These are phyloP conservation scores for Boletus huronensis DNA, from an alignment of 768 basidiomycete genomes.

Conservation along the genomic window DNA sequence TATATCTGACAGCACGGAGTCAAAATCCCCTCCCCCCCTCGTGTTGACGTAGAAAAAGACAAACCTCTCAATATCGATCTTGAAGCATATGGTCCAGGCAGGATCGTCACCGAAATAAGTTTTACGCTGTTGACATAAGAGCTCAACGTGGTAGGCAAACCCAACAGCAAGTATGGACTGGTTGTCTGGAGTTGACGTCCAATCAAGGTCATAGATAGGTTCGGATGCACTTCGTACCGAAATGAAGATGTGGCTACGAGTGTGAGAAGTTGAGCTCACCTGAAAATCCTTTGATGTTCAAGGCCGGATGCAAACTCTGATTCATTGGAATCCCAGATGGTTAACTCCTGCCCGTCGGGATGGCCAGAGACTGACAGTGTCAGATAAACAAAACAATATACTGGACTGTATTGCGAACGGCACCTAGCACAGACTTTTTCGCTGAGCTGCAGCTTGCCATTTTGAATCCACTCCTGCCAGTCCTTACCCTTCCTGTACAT, in stretches of 20 bases:
- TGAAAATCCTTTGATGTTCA: slow-evolving; percentile 64
- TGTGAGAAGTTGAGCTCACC: slow-evolving; percentile 37
- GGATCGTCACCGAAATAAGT: slow-evolving; percentile 84
- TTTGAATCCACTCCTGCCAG: slow-evolving; percentile 59
- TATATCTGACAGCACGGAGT: slow-evolving; percentile 46
- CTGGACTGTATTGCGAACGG: slow-evolving; percentile 22
- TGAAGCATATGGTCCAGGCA: slow-evolving; percentile 72
- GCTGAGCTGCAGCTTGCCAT: slow-evolving; percentile 85
- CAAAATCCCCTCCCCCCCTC: slow-evolving; percentile 1
- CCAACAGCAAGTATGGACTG: slow-evolving; percentile 92
- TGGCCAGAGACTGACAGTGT: slow-evolving; percentile 52
- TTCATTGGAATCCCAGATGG: slow-evolving; percentile 95
- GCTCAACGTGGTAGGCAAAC: slow-evolving; percentile 69
- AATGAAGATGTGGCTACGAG: background rate
- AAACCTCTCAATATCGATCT: slow-evolving; percentile 67
- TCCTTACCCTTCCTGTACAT: slow-evolving; percentile 71
- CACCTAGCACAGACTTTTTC: slow-evolving; percentile 88
- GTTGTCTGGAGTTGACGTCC: slow-evolving; percentile 87
- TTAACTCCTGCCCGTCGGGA: slow-evolving; percentile 69
- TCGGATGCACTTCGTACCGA: slow-evolving; percentile 37
- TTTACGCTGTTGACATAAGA: slow-evolving; percentile 93
- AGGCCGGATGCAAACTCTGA: slow-evolving; percentile 91
- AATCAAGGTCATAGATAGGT: slow-evolving; percentile 79
- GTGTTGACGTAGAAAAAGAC: slow-evolving; percentile 21
- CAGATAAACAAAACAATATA: slow-evolving; percentile 2